Percentiles rank a stretch among this genome's conserved stretches.
These are phyloP conservation scores for Lactarius evosmus DNA, from an alignment of 768 basidiomycete genomes.

Conservation along the genomic window DNA sequence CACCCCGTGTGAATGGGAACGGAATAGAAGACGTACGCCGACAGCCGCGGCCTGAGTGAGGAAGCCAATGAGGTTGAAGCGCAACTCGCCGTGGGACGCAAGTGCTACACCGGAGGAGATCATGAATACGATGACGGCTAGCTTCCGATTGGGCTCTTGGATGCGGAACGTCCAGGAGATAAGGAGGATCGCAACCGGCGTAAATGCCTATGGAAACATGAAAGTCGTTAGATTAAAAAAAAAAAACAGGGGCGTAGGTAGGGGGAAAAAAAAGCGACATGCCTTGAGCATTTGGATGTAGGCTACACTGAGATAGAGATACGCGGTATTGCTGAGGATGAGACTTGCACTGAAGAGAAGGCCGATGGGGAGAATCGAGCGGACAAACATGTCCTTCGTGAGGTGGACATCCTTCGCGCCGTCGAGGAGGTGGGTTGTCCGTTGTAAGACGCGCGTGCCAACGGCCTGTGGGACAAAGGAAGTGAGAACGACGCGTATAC, in stretches of 20 bases:
- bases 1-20: background rate
- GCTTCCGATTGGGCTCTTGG: conserved; percentile 79
- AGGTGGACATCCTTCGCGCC: conserved; percentile 77
- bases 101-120: conserved; percentile 89
- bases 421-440: conserved; percentile 78
- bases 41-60: conserved; percentile 85
- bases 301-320: conserved; percentile 84
- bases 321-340: conserved; percentile 88
- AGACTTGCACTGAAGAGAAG: conserved; percentile 90
- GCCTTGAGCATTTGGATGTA: conserved; percentile 99
- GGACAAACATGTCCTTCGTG: conserved; percentile 71
- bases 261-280: conserved; percentile 19
- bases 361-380: conserved; percentile 91
- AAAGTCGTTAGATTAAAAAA: background rate
- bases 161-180: conserved; percentile 91
- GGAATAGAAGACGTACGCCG: conserved; percentile 47
- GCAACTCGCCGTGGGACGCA: conserved; percentile 84
- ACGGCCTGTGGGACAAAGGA: conserved; percentile 47
- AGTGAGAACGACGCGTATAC: conserved; percentile 10
- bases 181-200: conserved; percentile 82
- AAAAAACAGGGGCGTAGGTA: background rate
- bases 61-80: conserved; percentile 86
- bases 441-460: conserved; percentile 81
- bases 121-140: conserved; percentile 81
- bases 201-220: conserved; percentile 67